Conservation (phyloP, 371 early-diverging fungal species). For the Mortierella polycephala region DNA sequence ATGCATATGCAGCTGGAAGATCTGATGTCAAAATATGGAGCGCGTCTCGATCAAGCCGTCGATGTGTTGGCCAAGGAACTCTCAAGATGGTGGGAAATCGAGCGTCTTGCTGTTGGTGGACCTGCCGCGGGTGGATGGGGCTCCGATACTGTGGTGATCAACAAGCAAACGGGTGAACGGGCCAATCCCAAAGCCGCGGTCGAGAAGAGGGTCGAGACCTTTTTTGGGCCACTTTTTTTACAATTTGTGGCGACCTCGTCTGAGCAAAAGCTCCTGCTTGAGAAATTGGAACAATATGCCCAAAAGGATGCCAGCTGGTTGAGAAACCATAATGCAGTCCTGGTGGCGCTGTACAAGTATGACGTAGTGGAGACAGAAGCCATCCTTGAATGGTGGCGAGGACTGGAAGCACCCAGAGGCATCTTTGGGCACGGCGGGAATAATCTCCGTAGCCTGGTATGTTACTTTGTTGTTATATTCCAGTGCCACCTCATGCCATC, state of each 20-base stretch:
- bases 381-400: constrained; percentile 45
- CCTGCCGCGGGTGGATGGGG: constrained; percentile 28
- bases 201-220: constrained; percentile 28
- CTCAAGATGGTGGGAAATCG: constrained; percentile 40
- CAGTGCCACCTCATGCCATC: neutral
- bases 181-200: constrained; percentile 14
- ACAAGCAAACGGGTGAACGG: constrained; percentile 22
- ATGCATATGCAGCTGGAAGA: constrained; percentile 67
- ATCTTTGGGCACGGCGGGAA: constrained; percentile 37
- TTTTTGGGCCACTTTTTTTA: constrained; percentile 37
- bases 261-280: constrained; percentile 30
- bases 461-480: constrained; percentile 1
- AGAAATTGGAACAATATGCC: constrained; percentile 19
- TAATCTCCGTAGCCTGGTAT: constrained; percentile 40
- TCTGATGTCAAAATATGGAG: constrained; percentile 62
- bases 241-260: constrained; percentile 31
- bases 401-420: constrained; percentile 17
- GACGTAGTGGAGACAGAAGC: constrained; percentile 42
- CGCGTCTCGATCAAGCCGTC: constrained; percentile 51
- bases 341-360: constrained; percentile 45
- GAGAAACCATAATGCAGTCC: constrained; percentile 34
- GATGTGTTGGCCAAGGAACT: constrained; percentile 52
- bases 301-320: constrained; percentile 19
- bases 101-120: constrained; percentile 32
- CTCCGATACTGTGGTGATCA: constrained; percentile 8